Percentiles rank a stretch among this genome's conserved stretches.
Evolutionary conservation across 495 filamentous ascomycete species (phyloP).

Genomic region (Aspergillus haitiensis): DNA sequence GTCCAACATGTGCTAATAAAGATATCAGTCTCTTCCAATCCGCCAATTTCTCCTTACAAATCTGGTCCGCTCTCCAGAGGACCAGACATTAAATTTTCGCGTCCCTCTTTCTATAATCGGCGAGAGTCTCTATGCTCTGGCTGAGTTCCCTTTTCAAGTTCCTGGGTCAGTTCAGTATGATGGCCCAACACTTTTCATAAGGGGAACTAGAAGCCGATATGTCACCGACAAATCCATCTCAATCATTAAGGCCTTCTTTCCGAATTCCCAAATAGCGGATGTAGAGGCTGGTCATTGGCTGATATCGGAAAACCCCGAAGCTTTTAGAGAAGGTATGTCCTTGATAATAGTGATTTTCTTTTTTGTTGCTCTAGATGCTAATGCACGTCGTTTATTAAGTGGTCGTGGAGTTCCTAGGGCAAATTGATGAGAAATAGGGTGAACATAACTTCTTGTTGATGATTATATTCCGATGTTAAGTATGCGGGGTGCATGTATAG

Average conservation of each 20-base stretch:
- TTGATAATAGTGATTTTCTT: too few relatives aligned
- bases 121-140: slow-evolving; percentile 60
- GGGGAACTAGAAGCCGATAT: slow-evolving; percentile 81
- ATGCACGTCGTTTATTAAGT: too few relatives aligned
- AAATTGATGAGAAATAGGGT: too few relatives aligned
- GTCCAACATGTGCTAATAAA: neutral
- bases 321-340: slow-evolving; percentile 69
- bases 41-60: slow-evolving; percentile 96
- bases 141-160: slow-evolving; percentile 78
- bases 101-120: slow-evolving; percentile 62
- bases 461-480: too few relatives aligned
- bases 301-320: slow-evolving; percentile 87
- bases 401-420: too few relatives aligned
- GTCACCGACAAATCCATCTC: slow-evolving; percentile 83
- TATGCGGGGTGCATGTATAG: too few relatives aligned
- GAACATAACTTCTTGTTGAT: too few relatives aligned
- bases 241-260: slow-evolving; percentile 85
- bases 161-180: slow-evolving; percentile 54
- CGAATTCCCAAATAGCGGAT: slow-evolving; percentile 73
- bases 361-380: too few relatives aligned
- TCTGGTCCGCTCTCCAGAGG: slow-evolving; percentile 55
- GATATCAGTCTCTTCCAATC: slow-evolving; percentile 60
- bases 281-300: slow-evolving; percentile 95
- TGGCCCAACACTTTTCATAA: slow-evolving; percentile 77
- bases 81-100: slow-evolving; percentile 52